These are phyloP conservation scores for Akanthomyces dipterigenus DNA, from an alignment of 2,329 filamentous ascomycete species.

Conservation along the genomic window DNA sequence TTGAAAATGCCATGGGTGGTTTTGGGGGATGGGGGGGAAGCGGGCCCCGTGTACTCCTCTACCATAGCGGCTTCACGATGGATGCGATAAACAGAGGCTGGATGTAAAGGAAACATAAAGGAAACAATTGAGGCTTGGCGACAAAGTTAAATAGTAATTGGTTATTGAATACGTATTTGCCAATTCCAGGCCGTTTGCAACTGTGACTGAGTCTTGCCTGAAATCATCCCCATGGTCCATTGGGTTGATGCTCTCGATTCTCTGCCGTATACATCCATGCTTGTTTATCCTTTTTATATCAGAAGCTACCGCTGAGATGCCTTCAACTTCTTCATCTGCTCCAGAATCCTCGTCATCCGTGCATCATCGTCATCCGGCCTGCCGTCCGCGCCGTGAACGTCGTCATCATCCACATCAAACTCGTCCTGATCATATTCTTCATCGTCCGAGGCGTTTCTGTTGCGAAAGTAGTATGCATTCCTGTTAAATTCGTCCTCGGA, in stretches of 20 bases:
- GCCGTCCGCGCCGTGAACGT: conserved; percentile 28
- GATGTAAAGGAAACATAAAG: neutral
- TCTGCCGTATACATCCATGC: neutral
- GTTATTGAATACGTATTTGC: neutral
- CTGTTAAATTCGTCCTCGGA: conserved; percentile 52
- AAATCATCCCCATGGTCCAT: neutral
- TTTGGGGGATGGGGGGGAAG: neutral
- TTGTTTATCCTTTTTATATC: neutral
- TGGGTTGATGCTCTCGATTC: neutral
- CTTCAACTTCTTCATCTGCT: conserved; percentile 25
- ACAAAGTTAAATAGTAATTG: neutral
- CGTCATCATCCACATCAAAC: conserved; percentile 19
- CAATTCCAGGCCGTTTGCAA: neutral
- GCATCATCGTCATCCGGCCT: conserved; percentile 30
- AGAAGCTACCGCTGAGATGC: neutral
- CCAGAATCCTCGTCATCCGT: conserved; percentile 32
- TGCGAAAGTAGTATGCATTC: conserved; percentile 49
- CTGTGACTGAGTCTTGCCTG: neutral
- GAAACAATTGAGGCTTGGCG: too few species aligned
- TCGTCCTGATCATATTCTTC: conserved; percentile 44
- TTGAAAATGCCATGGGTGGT: neutral
- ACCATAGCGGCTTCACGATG: neutral
- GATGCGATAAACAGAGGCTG: neutral
- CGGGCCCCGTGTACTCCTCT: neutral
- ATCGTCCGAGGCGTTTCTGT: conserved; percentile 45